These are phyloP conservation scores for Drechmeria coniospora DNA, from an alignment of 2,329 filamentous ascomycete genomes.

Conservation along the genomic window DNA sequence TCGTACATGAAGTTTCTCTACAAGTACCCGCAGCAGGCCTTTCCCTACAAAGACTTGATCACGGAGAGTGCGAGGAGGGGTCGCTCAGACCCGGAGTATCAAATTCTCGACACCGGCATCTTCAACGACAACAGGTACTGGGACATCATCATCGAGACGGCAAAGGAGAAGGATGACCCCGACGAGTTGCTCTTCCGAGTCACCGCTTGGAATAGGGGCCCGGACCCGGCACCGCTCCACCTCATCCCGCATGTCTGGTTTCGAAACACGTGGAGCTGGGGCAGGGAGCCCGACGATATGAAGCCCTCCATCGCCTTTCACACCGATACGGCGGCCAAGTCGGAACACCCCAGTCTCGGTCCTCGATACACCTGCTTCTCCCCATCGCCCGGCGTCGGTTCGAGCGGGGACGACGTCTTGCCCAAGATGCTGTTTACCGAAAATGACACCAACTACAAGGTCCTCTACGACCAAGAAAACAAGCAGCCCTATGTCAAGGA, in stretches of 20 bases:
- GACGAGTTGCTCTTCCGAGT: constrained; percentile 89
- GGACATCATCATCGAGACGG: constrained; percentile 94
- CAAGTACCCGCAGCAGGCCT: constrained; percentile 85
- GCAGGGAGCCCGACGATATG: constrained; percentile 55
- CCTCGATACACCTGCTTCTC: constrained; percentile 74
- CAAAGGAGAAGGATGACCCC: constrained; percentile 82
- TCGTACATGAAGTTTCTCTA: constrained; percentile 99
- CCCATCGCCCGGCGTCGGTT: constrained; percentile 73
- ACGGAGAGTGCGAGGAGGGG: constrained; percentile 67
- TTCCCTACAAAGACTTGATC: constrained; percentile 81
- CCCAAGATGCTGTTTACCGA: constrained; percentile 85
- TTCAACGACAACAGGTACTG: constrained; percentile 88
- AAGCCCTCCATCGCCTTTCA: constrained; percentile 65
- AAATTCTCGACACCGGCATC: constrained; percentile 73
- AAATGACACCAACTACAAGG: constrained; percentile 79
- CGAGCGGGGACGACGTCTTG: constrained; percentile 66
- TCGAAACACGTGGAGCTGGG: constrained; percentile 95
- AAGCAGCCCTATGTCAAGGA: constrained; percentile 81
- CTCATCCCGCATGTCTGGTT: constrained; percentile 95
- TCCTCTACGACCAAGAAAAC: constrained; percentile 66
- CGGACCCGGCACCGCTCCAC: constrained; percentile 78
- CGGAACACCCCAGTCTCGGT: constrained; percentile 67
- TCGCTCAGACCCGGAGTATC: constrained; percentile 73
- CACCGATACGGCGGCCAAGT: constrained; percentile 52
- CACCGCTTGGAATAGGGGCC: constrained; percentile 89